Evolutionary conservation across 768 basidiomycete species (phyloP).

Genomic region (Boletus vermiculosoides): DNA sequence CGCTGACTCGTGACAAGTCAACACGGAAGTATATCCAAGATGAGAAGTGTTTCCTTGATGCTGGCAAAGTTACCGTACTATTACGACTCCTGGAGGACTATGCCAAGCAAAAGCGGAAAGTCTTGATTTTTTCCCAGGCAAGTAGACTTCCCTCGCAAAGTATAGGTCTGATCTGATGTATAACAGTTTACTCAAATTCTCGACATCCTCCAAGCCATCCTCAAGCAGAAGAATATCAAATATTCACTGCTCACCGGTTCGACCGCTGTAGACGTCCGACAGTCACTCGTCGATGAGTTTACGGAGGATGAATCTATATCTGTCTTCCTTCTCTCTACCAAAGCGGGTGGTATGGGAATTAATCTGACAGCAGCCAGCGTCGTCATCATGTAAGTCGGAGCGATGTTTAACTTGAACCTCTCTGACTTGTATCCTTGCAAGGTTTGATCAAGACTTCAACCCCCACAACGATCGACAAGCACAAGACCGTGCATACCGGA

Average conservation of each 20-base stretch:
- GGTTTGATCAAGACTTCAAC: slow-evolving; percentile 98
- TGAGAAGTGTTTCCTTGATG: slow-evolving; percentile 74
- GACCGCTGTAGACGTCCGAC: slow-evolving; percentile 91
- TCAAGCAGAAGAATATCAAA: slow-evolving; percentile 68
- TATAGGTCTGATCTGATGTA: neutral
- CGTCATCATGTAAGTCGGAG: slow-evolving; percentile 75
- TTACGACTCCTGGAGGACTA: slow-evolving; percentile 71
- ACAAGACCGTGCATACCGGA: slow-evolving; percentile 95
- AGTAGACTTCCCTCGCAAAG: slow-evolving; percentile 14
- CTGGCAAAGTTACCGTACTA: slow-evolving; percentile 83
- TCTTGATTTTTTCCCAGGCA: slow-evolving; percentile 95
- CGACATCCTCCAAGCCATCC: slow-evolving; percentile 84
- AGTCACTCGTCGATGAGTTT: slow-evolving; percentile 93
- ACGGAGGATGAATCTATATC: slow-evolving; percentile 79
- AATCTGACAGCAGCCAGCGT: slow-evolving; percentile 95
- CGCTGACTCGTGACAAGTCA: slow-evolving; percentile 43
- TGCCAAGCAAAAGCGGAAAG: slow-evolving; percentile 64
- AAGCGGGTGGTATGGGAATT: slow-evolving; percentile 95
- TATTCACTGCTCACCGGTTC: slow-evolving; percentile 88
- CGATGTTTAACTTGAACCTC: neutral
- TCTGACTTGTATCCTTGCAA: slow-evolving; percentile 28
- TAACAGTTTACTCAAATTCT: slow-evolving; percentile 90
- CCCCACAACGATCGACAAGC: slow-evolving; percentile 98
- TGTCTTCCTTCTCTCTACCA: slow-evolving; percentile 89
- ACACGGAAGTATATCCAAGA: slow-evolving; percentile 73